These are phyloP conservation scores for Neonectria ditissima DNA, from an alignment of 2,329 filamentous ascomycete species.

Conservation along the genomic window DNA sequence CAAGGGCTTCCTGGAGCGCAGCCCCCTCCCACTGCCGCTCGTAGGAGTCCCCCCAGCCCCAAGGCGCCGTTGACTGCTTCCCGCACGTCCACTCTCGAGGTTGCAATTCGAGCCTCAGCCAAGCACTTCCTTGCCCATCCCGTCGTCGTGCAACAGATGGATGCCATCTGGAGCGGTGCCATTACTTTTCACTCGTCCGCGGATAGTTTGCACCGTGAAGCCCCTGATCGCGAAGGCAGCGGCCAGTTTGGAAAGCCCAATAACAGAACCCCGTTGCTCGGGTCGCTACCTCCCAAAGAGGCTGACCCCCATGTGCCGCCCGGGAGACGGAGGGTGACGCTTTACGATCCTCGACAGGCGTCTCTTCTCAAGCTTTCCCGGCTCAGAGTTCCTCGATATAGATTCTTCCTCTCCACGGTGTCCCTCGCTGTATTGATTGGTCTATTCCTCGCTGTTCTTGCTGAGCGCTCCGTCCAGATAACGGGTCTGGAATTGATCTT, in stretches of 20 bases:
- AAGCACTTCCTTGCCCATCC: conserved; percentile 94
- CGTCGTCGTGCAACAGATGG: conserved; percentile 91
- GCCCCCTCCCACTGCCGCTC: conserved; percentile 49
- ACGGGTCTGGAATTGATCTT: conserved; percentile 88
- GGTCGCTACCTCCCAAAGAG: conserved; percentile 49
- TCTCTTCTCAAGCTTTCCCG: conserved; percentile 93
- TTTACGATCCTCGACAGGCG: conserved; percentile 92
- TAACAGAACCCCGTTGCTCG: conserved; percentile 64
- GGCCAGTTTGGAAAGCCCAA: conserved; percentile 52
- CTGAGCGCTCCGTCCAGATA: conserved; percentile 80
- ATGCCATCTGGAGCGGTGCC: conserved; percentile 95
- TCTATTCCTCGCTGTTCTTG: conserved; percentile 85
- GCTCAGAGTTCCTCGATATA: conserved; percentile 89
- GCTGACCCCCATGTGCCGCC: conserved; percentile 52
- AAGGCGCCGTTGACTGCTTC: conserved; percentile 70
- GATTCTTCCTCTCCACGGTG: conserved; percentile 88
- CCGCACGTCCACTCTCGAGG: conserved; percentile 89
- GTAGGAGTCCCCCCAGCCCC: conserved; percentile 51
- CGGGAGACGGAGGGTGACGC: conserved; percentile 78
- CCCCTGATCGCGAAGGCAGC: conserved; percentile 45
- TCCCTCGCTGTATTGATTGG: conserved; percentile 88
- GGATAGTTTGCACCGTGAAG: conserved; percentile 80
- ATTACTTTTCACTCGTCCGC: conserved; percentile 94
- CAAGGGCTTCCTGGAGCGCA: conserved; percentile 75
- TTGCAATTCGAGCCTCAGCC: conserved; percentile 91